A percentile compares a stretch with the other conserved stretches of the same genome.
phyloP scores from a whole-genome alignment of 441 rosid species.

The Erodium texanum region DNA sequence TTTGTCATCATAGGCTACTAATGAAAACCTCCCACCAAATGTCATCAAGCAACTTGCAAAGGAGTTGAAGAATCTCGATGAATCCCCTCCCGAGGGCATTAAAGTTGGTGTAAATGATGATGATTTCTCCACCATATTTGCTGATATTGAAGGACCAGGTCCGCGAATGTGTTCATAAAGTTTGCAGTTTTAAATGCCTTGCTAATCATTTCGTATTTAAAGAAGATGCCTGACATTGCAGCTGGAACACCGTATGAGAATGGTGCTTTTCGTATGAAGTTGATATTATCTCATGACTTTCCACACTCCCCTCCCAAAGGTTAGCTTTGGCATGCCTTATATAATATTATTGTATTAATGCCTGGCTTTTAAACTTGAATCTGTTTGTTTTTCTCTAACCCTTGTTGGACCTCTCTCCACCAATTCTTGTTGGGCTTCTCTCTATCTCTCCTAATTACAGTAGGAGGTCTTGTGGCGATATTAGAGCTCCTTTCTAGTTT shows the following conservation, averaged over 20 bases:
- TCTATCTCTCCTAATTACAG: too few relatives aligned
- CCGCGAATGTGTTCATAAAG: too few relatives aligned
- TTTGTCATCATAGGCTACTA: constrained; percentile 56
- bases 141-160: constrained; percentile 99
- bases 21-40: constrained; percentile 95
- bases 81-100: constrained; percentile 97
- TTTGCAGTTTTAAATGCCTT: too few relatives aligned
- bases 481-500: too few relatives aligned
- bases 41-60: constrained; percentile 90
- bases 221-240: constrained; percentile 31
- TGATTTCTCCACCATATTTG: constrained; percentile 80
- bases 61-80: constrained; percentile 88
- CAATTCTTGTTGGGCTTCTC: too few relatives aligned
- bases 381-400: too few relatives aligned
- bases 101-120: constrained; percentile 89
- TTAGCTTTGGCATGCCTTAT: too few relatives aligned
- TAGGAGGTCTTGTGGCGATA: too few relatives aligned
- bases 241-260: constrained; percentile 96
- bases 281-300: constrained; percentile 72
- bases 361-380: too few relatives aligned
- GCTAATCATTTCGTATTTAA: neutral
- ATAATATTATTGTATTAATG: too few relatives aligned
- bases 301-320: constrained; percentile 95
- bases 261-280: constrained; percentile 90
- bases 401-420: too few relatives aligned